These are phyloP conservation scores for Lanmaoa rubissima DNA, from an alignment of 768 basidiomycete species.

Conservation along the genomic window DNA sequence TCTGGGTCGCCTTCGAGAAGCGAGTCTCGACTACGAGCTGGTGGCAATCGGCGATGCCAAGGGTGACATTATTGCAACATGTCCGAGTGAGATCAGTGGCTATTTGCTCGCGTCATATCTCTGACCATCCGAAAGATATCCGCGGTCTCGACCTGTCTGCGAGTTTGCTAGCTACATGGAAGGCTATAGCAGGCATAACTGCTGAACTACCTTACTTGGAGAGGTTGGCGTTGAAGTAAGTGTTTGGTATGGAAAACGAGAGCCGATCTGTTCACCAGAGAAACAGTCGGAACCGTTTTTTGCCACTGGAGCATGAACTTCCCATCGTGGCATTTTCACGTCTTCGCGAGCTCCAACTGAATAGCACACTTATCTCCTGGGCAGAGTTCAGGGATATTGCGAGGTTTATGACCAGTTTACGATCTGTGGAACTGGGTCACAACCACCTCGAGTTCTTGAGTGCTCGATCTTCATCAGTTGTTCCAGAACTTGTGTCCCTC, in stretches of 20 bases:
- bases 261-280: constrained; percentile 17
- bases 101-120: constrained; percentile 4
- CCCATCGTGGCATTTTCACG: constrained; percentile 45
- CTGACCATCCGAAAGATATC: constrained; percentile 49
- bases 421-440: constrained; percentile 65
- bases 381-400: constrained; percentile 54
- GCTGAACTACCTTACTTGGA: constrained; percentile 59
- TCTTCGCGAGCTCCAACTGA: constrained; percentile 70
- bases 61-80: constrained; percentile 53
- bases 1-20: constrained; percentile 67
- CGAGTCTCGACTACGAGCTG: constrained; percentile 71
- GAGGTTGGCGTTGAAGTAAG: constrained; percentile 78
- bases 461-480: constrained; percentile 6
- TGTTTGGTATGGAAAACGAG: constrained; percentile 15
- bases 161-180: constrained; percentile 74
- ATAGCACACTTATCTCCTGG: constrained; percentile 73
- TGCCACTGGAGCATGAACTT: constrained; percentile 33
- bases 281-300: constrained; percentile 67
- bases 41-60: constrained; percentile 52
- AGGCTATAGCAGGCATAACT: constrained; percentile 59
- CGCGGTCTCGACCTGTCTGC: constrained; percentile 79
- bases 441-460: constrained; percentile 50
- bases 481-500: constrained; percentile 43
- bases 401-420: constrained; percentile 51
- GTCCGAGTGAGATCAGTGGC: constrained; percentile 56